These are phyloP conservation scores for Gentiana macrophylla DNA, from an alignment of 257 asterid species.

Conservation along the genomic window DNA sequence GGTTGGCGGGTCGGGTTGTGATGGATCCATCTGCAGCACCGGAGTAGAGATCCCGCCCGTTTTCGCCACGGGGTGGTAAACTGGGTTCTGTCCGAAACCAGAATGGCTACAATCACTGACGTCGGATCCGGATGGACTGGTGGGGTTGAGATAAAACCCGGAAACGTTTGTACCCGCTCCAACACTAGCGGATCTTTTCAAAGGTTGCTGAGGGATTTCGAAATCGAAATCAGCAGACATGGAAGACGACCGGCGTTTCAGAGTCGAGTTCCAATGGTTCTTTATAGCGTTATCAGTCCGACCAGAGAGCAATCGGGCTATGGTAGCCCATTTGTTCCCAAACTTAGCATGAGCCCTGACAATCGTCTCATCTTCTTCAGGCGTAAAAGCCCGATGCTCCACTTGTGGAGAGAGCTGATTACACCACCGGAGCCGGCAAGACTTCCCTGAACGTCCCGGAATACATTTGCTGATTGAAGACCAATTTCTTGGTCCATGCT, in stretches of 20 bases:
- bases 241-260: slow-evolving; percentile 60
- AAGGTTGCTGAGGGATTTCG: slow-evolving; percentile 43
- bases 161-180: slow-evolving; percentile 38
- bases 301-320: slow-evolving; percentile 59
- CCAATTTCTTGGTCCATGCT: slow-evolving; percentile 82
- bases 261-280: slow-evolving; percentile 85
- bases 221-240: slow-evolving; percentile 61
- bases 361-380: slow-evolving; percentile 59
- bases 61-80: slow-evolving; percentile 40
- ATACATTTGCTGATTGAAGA: slow-evolving; percentile 65
- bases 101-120: slow-evolving; percentile 46
- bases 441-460: slow-evolving; percentile 69
- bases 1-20: slow-evolving; percentile 43
- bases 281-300: slow-evolving; percentile 81
- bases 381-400: slow-evolving; percentile 58
- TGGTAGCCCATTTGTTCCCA: slow-evolving; percentile 78
- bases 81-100: slow-evolving; percentile 25
- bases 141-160: slow-evolving; percentile 35
- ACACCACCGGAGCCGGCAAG: slow-evolving; percentile 81
- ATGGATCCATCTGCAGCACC: slow-evolving; percentile 14
- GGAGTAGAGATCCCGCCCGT: slow-evolving; percentile 45
- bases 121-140: slow-evolving; percentile 65
- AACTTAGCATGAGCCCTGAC: slow-evolving; percentile 58
- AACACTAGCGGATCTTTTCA: slow-evolving; percentile 62
- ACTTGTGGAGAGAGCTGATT: slow-evolving; percentile 86